Evolutionary conservation across 805 yeast genomes (phyloP).

Genomic region (Candida quercuum): DNA sequence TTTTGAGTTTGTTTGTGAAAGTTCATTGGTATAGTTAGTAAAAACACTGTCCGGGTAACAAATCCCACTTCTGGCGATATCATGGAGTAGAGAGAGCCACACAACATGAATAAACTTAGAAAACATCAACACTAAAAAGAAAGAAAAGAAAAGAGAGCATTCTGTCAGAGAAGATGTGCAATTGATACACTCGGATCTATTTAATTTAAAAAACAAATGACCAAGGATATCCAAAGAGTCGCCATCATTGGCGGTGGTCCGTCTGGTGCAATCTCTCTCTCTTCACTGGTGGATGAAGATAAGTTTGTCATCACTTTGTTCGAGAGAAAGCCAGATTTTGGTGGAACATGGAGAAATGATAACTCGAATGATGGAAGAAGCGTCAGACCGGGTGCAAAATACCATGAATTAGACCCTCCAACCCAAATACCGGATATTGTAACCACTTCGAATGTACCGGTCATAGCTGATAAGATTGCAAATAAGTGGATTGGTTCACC

Average conservation of each 20-base stretch:
- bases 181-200: no score
- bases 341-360: slow-evolving; percentile 32
- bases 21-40: no score
- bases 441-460: background rate
- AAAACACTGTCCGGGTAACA: no score
- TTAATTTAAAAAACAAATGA: no score
- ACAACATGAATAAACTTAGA: no score
- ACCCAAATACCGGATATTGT: background rate
- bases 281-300: slow-evolving; percentile 1
- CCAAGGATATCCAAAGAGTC: no score
- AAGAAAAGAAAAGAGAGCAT: no score
- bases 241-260: background rate
- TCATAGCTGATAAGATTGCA: background rate
- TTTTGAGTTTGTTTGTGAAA: no score
- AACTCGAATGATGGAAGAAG: background rate
- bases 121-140: no score
- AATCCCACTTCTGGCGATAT: no score
- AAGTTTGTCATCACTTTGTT: slow-evolving; percentile 28
- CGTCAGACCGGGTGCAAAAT: slow-evolving; percentile 1
- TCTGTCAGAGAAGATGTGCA: no score
- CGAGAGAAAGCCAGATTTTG: slow-evolving; percentile 30
- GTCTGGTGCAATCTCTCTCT: background rate
- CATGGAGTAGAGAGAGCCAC: no score
- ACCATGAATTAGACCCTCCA: slow-evolving; percentile 1
- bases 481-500: slow-evolving; percentile 2